phyloP scores from a whole-genome alignment of 129 eudicot species.

The Centrapalus pauciflorus region DNA sequence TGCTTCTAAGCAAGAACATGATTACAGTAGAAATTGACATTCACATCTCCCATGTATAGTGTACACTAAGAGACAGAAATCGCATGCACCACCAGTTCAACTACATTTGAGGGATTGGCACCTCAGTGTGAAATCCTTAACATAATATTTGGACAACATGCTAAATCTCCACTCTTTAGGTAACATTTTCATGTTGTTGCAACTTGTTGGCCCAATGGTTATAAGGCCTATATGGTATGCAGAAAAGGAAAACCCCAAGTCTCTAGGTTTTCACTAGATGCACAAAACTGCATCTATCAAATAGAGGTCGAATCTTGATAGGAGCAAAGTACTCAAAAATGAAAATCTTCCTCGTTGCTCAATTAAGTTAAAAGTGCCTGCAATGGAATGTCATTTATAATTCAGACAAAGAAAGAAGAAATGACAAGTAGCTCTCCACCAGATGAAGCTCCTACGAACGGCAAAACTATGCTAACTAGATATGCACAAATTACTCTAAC shows the following conservation, averaged over 20 bases:
- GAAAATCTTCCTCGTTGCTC: constrained; percentile 21
- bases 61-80: not conserved
- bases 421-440: constrained; percentile 15
- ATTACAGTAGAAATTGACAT: not conserved
- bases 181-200: constrained; percentile 9
- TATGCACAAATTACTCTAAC: not conserved
- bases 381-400: constrained; percentile 31
- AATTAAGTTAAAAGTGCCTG: constrained; percentile 30
- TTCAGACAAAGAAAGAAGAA: constrained; percentile 1
- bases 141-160: constrained; percentile 12
- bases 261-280: constrained; percentile 13
- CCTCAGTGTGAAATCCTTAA: not conserved
- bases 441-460: constrained; percentile 17
- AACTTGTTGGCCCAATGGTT: constrained; percentile 1
- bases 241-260: not conserved
- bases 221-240: constrained; percentile 8
- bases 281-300: constrained; percentile 21
- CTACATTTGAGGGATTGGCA: not conserved
- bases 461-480: not conserved
- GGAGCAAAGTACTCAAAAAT: constrained; percentile 16
- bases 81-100: not conserved
- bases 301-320: constrained; percentile 19
- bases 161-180: constrained; percentile 7
- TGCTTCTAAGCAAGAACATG: not conserved
- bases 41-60: not conserved